Evolutionary conservation across 179 eudicot genomes (phyloP).

Genomic region (Sideroxylon spinosum): DNA sequence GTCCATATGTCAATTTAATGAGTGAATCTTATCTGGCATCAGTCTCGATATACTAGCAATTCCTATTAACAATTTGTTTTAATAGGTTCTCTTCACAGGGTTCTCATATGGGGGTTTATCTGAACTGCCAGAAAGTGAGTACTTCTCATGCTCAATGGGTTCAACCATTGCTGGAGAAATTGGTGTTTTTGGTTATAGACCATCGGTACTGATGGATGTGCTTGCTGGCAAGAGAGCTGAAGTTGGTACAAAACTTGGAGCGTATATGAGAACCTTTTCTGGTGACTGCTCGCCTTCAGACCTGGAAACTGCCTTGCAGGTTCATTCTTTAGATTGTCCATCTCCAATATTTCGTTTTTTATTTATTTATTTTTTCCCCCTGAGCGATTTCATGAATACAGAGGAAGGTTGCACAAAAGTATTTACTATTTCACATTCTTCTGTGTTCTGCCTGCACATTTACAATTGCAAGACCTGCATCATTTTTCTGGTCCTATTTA

Average conservation of each 20-base stretch:
- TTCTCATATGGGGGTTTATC: conserved; percentile 88
- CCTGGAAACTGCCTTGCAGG: conserved; percentile 91
- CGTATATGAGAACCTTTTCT: conserved; percentile 80
- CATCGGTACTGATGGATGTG: conserved; percentile 76
- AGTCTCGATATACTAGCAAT: conserved; percentile 3
- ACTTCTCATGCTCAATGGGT: conserved; percentile 83
- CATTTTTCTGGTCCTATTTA: neutral
- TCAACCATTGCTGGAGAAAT: conserved; percentile 90
- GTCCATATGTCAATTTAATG: neutral
- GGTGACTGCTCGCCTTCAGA: conserved; percentile 94
- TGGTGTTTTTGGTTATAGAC: conserved; percentile 86
- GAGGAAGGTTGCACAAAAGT: neutral
- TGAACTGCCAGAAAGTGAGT: conserved; percentile 79
- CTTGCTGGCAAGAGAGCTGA: conserved; percentile 98
- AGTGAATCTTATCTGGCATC: neutral
- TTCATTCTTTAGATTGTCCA: conserved; percentile 22
- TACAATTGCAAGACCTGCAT: neutral
- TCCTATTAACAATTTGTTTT: conserved; percentile 27
- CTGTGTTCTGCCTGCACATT: neutral
- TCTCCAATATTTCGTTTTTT: conserved; percentile 1
- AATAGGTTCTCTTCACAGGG: conserved; percentile 82
- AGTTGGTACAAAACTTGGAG: conserved; percentile 78
- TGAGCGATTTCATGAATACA: neutral
- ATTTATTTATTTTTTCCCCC: too few species aligned
- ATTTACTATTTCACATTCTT: neutral